Percentiles rank a stretch among this genome's conserved stretches.
Conservation (phyloP, 352 stramenopile species). For the Peronospora farinosa region DNA sequence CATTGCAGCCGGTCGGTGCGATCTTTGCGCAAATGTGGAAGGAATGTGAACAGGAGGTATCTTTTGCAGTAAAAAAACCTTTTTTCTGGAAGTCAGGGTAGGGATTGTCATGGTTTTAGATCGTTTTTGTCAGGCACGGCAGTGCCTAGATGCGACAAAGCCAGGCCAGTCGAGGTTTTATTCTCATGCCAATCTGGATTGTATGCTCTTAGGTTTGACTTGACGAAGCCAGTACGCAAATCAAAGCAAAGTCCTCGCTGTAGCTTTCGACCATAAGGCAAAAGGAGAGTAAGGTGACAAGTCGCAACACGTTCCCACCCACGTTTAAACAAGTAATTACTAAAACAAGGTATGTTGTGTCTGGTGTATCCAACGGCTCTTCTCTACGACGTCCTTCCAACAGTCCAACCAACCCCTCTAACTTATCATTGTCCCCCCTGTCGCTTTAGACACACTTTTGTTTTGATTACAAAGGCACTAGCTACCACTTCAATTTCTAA, state of each 20-base stretch:
- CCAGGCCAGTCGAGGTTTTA: slow-evolving; percentile 11
- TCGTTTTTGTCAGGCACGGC: slow-evolving; percentile 8
- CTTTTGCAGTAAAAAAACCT: neutral
- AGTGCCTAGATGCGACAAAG: neutral
- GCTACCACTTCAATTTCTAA: neutral
- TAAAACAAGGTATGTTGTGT: slow-evolving; percentile 17
- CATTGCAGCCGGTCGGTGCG: neutral
- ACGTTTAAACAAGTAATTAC: neutral
- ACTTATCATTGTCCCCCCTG: neutral
- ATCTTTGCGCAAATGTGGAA: neutral
- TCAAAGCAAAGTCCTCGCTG: slow-evolving; percentile 10
- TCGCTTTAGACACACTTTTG: slow-evolving; percentile 17
- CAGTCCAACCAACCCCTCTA: neutral
- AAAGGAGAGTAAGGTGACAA: slow-evolving; percentile 27
- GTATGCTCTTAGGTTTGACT: neutral
- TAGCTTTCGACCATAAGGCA: slow-evolving; percentile 21
- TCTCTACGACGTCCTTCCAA: slow-evolving; percentile 1
- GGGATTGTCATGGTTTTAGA: slow-evolving; percentile 6
- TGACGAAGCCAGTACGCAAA: slow-evolving; percentile 16
- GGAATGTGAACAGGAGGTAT: neutral
- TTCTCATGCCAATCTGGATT: slow-evolving; percentile 6
- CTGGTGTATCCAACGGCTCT: neutral
- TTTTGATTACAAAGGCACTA: too few species aligned
- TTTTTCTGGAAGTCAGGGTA: slow-evolving; percentile 4
- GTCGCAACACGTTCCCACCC: slow-evolving; percentile 1